Percentiles rank a stretch among this genome's conserved stretches.
phyloP scores from a whole-genome alignment of 73 alveolate genomes.

The Halteria grandinella region DNA sequence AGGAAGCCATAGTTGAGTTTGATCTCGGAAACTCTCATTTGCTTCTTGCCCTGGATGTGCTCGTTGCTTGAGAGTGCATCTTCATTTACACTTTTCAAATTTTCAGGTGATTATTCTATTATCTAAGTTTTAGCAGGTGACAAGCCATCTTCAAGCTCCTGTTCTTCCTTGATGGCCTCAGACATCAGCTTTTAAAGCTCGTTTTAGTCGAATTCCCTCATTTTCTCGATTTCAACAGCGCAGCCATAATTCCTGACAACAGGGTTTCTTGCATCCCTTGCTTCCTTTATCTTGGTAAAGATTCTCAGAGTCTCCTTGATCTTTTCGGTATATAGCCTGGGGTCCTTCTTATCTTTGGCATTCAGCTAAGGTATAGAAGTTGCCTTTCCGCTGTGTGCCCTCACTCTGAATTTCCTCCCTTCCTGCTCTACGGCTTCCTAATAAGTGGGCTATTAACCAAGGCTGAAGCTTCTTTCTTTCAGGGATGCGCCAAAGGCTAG shows the following conservation, averaged over 20 bases:
- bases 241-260: conserved; percentile 44
- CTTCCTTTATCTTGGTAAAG: conserved; percentile 1
- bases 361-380: no score
- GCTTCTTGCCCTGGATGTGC: no score
- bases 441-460: no score
- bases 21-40: no score
- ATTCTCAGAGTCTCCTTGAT: conserved; percentile 28
- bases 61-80: no score
- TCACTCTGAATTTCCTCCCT: no score
- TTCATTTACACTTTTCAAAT: no score
- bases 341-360: conserved; percentile 20
- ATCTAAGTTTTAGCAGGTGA: background rate
- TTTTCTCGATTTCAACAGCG: no score
- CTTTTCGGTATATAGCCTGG: conserved; percentile 19
- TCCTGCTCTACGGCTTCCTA: no score
- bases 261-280: background rate
- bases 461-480: no score
- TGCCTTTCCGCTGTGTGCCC: no score
- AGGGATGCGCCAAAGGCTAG: no score
- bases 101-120: background rate
- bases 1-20: background rate
- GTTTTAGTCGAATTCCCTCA: conserved; percentile 18
- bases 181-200: background rate
- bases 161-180: background rate
- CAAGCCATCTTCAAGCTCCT: background rate